Conservation (phyloP, 2,329 filamentous ascomycete species). For the Fusarium sp. region DNA sequence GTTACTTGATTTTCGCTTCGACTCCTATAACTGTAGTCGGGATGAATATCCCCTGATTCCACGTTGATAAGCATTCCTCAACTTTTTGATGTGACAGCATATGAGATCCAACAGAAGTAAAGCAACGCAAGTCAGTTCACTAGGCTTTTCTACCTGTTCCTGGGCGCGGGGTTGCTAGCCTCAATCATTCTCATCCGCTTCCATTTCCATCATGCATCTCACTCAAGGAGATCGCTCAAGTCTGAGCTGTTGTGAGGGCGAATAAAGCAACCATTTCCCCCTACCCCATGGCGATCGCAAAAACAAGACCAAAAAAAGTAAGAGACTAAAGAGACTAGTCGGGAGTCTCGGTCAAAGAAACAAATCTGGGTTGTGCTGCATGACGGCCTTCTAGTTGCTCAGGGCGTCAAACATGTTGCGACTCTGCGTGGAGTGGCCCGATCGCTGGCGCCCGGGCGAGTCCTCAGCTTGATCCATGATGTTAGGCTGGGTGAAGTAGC, state of each 20-base stretch:
- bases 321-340: background rate
- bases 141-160: background rate
- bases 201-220: background rate
- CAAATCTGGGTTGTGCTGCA: background rate
- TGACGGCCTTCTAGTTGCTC: background rate
- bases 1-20: background rate
- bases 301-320: background rate
- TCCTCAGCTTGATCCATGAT: background rate
- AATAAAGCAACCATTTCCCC: background rate
- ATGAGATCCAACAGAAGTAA: background rate
- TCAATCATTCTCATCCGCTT: background rate
- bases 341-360: background rate
- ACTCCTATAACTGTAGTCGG: background rate
- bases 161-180: background rate
- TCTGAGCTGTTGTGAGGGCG: background rate
- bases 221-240: background rate
- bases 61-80: background rate
- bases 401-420: slow-evolving; percentile 32
- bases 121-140: background rate
- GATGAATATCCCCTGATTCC: background rate
- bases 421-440: slow-evolving; percentile 27
- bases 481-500: background rate
- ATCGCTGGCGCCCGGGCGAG: background rate
- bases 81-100: background rate
- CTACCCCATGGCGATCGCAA: background rate